A percentile compares a stretch with the other conserved stretches of the same genome.
Evolutionary conservation across 139 green algal genomes (phyloP).

Genomic region (Edaphochlamys debaryana): DNA sequence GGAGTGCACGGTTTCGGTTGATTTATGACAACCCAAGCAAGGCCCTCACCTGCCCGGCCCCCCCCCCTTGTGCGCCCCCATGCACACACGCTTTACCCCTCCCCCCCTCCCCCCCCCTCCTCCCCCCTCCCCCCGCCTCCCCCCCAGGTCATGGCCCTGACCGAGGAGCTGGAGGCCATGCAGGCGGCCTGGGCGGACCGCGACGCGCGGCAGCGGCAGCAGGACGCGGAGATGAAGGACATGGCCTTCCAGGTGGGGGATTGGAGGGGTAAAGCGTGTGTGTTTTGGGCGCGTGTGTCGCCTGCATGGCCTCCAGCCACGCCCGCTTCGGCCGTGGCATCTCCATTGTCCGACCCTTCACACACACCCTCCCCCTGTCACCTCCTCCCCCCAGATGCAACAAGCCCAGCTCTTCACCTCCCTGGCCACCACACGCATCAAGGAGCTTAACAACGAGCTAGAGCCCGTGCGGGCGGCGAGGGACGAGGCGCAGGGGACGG

Average conservation of each 20-base stretch:
- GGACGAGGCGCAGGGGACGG: background rate
- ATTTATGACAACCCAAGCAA: too few species aligned
- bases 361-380: too few species aligned
- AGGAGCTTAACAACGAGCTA: conserved; percentile 46
- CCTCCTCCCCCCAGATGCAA: too few species aligned
- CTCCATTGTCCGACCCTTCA: background rate
- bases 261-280: too few species aligned
- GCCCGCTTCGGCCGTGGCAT: background rate
- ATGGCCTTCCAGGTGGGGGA: conserved; percentile 32
- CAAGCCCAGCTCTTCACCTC: conserved; percentile 45
- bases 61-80: too few species aligned
- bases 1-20: too few species aligned
- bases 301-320: background rate
- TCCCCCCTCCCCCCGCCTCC: background rate
- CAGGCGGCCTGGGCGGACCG: conserved; percentile 50
- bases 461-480: conserved; percentile 31
- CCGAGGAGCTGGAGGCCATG: conserved; percentile 53
- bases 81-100: too few species aligned
- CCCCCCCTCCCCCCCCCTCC: background rate
- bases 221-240: conserved; percentile 48
- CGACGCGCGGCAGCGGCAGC: conserved; percentile 46
- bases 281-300: background rate
- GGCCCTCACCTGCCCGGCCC: too few species aligned
- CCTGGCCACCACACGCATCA: background rate
- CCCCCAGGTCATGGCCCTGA: conserved; percentile 30